Base-by-base conservation (phyloP, 805 yeast species). In the Candida insectorum region DNA sequence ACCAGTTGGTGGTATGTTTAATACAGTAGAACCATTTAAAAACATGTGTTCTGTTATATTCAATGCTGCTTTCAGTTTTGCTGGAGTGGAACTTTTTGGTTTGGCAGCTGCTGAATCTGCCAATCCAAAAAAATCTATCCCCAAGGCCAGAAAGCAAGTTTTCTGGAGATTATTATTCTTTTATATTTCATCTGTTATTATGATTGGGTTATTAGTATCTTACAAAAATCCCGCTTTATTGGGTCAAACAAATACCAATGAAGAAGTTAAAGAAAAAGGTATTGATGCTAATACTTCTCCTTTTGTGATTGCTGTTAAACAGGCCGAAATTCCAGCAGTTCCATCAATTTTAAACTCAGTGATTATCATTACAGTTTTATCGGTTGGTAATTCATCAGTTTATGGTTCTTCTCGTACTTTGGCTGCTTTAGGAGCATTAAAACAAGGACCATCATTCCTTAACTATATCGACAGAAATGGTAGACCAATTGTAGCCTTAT, bases 41-140 rank as follows among this genome's bases (percentile, higher is more conserved):
- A 82, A 81, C 58, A 70, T 79, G 37, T 78, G 84, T 60, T 47
- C 57, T 21, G 70, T 77, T 11, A 78, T 77, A 18, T 71, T 79
- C 41, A 77, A 77, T 22, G 75, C 81, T 23, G 79, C 81, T 44
- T 69, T 79, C 61, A 73, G 84, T 0, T 77, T 77, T 44, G 79
- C 80, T 39, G 85, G 86, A 50, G 75, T 80, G 19, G 86, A 80
- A 56, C 60, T 79, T 40, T 69, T 71, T 50, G 85, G 81, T 41
- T 64, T 80, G 39, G 79, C 81, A 30, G 80, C 82, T 33, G 81
- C 82, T 31, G 86, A 80, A 59, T 76, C 81, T 36, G 65, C 63
- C 24, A 77, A 78, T 55, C 77, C 78, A 31, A 73, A 77, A 58
- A 75, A 68, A 52, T 61, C 81, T 6, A 70, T 80, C 34, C 84